Evolutionary conservation across 306 rosid species (phyloP).

Genomic region (Albizia julibrissin): DNA sequence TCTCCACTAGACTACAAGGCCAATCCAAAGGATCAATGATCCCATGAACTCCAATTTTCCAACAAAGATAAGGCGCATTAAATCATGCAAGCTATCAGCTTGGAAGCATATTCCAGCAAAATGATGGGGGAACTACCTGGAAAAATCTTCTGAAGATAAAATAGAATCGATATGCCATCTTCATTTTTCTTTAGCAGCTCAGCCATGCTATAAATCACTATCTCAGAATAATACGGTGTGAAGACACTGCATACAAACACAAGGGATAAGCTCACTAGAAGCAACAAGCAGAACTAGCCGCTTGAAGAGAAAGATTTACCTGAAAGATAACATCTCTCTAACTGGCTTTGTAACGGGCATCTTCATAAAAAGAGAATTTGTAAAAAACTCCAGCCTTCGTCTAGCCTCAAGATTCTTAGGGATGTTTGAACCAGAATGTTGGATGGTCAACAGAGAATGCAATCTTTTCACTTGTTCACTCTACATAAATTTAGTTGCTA

Average conservation of each 20-base stretch:
- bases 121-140: conserved; percentile 54
- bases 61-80: not conserved
- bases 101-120: conserved; percentile 15
- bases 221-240: conserved; percentile 95
- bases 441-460: conserved; percentile 77
- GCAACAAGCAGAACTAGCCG: conserved; percentile 14
- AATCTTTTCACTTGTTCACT: conserved; percentile 78
- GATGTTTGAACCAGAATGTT: conserved; percentile 87
- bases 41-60: not conserved
- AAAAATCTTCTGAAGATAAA: conserved; percentile 89
- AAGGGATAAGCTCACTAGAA: conserved; percentile 34
- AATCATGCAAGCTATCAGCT: conserved; percentile 17
- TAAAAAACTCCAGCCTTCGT: conserved; percentile 79
- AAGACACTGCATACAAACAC: conserved; percentile 73
- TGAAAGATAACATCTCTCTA: conserved; percentile 80
- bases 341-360: conserved; percentile 84
- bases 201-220: conserved; percentile 79
- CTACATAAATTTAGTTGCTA: conserved; percentile 40
- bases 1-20: not conserved
- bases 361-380: conserved; percentile 92
- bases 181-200: conserved; percentile 90
- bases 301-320: conserved; percentile 46
- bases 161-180: conserved; percentile 87
- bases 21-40: not conserved
- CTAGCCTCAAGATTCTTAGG: conserved; percentile 94